Evolutionary conservation across 2,329 filamentous ascomycete genomes (phyloP).

Genomic region (Fusarium circinatum): DNA sequence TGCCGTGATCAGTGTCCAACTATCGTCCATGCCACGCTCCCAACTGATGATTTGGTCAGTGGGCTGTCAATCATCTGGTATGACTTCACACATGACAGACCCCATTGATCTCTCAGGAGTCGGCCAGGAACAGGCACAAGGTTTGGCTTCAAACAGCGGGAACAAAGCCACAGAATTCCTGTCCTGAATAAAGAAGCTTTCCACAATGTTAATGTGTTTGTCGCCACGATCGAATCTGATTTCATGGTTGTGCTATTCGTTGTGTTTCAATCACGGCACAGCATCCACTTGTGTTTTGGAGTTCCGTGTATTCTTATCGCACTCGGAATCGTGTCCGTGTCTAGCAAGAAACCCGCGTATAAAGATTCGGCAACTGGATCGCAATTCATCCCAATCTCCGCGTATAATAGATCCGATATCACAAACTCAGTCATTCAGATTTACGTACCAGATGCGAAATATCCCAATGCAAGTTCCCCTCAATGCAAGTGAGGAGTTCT

Average conservation of each 20-base stretch:
- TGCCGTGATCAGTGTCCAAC: constrained; percentile 23
- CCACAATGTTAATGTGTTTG: neutral
- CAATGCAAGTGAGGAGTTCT: neutral
- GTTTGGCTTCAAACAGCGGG: constrained; percentile 14
- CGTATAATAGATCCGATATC: constrained; percentile 13
- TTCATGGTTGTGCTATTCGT: neutral
- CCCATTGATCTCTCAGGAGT: neutral
- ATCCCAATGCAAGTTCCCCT: neutral
- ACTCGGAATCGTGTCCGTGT: constrained; percentile 24
- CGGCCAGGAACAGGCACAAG: constrained; percentile 29
- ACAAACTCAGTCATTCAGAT: neutral
- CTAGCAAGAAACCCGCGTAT: constrained; percentile 20
- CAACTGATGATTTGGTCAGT: neutral
- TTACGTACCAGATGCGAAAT: constrained; percentile 7
- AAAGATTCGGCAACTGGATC: neutral
- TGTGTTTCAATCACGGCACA: constrained; percentile 20
- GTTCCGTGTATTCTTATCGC: constrained; percentile 12
- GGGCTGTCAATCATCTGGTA: neutral
- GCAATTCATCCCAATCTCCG: constrained; percentile 14
- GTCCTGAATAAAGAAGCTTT: neutral
- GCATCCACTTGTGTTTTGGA: constrained; percentile 18
- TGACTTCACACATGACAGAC: constrained; percentile 8
- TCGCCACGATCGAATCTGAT: neutral
- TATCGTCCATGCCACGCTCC: constrained; percentile 5
- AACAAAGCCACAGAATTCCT: constrained; percentile 34